Conservation (phyloP, 2,329 filamentous ascomycete species). For the Sphaerostilbella broomeana region DNA sequence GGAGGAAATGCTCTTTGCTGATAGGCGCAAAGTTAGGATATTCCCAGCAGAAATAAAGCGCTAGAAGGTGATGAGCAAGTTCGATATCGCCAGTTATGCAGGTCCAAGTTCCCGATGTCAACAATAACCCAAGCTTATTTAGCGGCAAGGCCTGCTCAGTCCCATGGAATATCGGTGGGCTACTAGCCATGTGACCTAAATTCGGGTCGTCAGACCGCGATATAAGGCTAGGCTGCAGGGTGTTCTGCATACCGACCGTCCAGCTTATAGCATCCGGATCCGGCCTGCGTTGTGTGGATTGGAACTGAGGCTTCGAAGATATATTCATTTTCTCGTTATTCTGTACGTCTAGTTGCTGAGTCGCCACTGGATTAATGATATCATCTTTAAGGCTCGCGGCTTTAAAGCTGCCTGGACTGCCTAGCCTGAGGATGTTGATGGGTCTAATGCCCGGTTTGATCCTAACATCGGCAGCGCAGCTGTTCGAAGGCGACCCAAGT, state of each 20-base stretch:
- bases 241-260: constrained; percentile 33
- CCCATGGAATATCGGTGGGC: constrained; percentile 30
- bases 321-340: constrained; percentile 40
- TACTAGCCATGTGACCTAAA: constrained; percentile 27
- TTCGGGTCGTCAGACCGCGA: constrained; percentile 43
- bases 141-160: constrained; percentile 44
- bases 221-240: constrained; percentile 40
- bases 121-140: constrained; percentile 37
- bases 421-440: too few species aligned
- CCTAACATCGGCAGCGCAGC: neutral
- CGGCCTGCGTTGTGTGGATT: constrained; percentile 41
- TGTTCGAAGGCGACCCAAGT: neutral
- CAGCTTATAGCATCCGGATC: constrained; percentile 42
- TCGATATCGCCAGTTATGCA: constrained; percentile 49
- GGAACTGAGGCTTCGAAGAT: constrained; percentile 39
- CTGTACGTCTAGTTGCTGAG: constrained; percentile 35
- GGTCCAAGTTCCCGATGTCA: constrained; percentile 50
- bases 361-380: constrained; percentile 18
- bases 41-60: constrained; percentile 68
- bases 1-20: constrained; percentile 63
- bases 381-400: too few species aligned
- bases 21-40: constrained; percentile 69
- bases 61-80: constrained; percentile 57
- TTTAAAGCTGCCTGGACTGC: constrained; percentile 14
- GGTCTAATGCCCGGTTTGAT: constrained; percentile 23